Conservation (phyloP, 1,284 basidiomycete genomes). For the Trichosporon coremiiforme region DNA sequence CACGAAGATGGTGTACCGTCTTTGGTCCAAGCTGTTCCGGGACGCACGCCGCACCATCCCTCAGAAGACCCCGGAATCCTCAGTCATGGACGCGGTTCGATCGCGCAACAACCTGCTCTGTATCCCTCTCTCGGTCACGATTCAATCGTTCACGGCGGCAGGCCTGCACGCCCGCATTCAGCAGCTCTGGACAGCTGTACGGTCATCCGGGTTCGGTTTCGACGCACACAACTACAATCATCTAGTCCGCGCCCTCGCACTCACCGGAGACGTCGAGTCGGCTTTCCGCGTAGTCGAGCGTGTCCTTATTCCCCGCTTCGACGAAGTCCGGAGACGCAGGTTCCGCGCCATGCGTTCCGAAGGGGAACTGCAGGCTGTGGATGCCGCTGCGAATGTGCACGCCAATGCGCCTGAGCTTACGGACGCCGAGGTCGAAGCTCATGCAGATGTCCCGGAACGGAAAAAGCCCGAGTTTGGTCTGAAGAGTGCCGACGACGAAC, state of each 20-base stretch:
- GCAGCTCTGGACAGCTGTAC: slow-evolving; percentile 68
- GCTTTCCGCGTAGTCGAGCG: slow-evolving; percentile 82
- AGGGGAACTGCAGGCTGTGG: slow-evolving; percentile 51
- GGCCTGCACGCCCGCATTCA: slow-evolving; percentile 69
- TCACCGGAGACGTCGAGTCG: slow-evolving; percentile 74
- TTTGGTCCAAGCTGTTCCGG: slow-evolving; percentile 62
- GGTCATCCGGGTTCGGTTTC: slow-evolving; percentile 72
- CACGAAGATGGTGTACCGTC: slow-evolving; percentile 62
- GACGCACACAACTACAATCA: slow-evolving; percentile 95
- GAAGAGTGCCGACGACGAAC: not conserved
- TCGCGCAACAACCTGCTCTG: slow-evolving; percentile 64
- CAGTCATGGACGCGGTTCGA: slow-evolving; percentile 23
- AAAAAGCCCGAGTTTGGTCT: not conserved
- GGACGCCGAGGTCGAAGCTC: slow-evolving; percentile 9
- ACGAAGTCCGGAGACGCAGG: slow-evolving; percentile 39
- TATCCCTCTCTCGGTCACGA: slow-evolving; percentile 79
- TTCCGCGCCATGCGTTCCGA: slow-evolving; percentile 33
- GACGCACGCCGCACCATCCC: slow-evolving; percentile 22
- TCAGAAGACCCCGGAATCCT: not conserved
- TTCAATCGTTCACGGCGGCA: slow-evolving; percentile 71
- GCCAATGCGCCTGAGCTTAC: not conserved
- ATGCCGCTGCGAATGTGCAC: slow-evolving; percentile 44
- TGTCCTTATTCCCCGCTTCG: slow-evolving; percentile 70
- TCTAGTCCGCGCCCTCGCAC: slow-evolving; percentile 71
- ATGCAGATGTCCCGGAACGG: not conserved